A percentile compares a stretch with the other conserved stretches of the same genome.
Conservation (phyloP, 179 eudicot genomes). For the Spinacia oleracea region DNA sequence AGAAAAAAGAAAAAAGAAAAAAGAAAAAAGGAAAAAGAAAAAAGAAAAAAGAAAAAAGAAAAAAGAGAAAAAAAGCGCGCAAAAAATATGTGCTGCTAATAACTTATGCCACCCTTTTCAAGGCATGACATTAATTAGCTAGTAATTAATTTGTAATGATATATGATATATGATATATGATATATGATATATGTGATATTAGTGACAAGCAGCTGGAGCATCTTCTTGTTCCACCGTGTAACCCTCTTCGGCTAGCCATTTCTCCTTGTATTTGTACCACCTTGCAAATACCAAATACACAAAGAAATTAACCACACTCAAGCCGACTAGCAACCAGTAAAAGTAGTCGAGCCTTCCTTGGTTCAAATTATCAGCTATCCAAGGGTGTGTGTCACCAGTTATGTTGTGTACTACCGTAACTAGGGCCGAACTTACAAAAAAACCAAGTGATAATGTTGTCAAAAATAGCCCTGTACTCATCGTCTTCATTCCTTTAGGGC, state of each 20-base stretch:
- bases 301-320: slow-evolving; percentile 57
- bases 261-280: slow-evolving; percentile 64
- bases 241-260: slow-evolving; percentile 33
- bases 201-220: slow-evolving; percentile 8
- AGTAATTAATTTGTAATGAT: slow-evolving; percentile 11
- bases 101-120: background rate
- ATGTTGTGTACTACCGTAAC: slow-evolving; percentile 61
- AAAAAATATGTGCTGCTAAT: slow-evolving; percentile 10
- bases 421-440: slow-evolving; percentile 56
- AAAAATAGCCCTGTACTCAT: slow-evolving; percentile 63
- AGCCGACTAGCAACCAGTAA: slow-evolving; percentile 57
- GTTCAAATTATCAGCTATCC: slow-evolving; percentile 72
- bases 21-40: no score
- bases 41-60: no score
- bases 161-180: no score
- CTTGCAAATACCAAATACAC: slow-evolving; percentile 60
- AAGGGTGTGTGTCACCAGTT: slow-evolving; percentile 44
- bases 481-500: slow-evolving; percentile 77
- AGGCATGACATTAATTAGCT: slow-evolving; percentile 10
- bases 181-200: no score
- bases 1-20: no score
- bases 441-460: slow-evolving; percentile 65
- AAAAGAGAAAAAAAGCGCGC: background rate
- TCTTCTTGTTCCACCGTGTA: slow-evolving; percentile 24
- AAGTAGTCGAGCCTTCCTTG: slow-evolving; percentile 62